A percentile compares a stretch with the other conserved stretches of the same genome.
Conservation (phyloP, 2,329 filamentous ascomycete species). For the Penicillium sp. region DNA sequence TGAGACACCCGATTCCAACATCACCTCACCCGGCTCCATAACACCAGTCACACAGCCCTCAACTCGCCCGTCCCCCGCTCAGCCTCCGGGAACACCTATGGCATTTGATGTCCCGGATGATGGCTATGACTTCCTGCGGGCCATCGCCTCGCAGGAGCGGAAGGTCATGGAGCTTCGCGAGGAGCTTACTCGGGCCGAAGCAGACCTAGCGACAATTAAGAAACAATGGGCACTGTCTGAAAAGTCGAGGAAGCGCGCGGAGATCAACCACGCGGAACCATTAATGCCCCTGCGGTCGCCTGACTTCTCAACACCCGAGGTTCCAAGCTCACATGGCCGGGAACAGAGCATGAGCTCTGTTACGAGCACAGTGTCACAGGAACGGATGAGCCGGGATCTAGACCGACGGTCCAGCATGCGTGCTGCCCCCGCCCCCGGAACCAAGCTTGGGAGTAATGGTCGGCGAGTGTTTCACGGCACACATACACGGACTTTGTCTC, state of each 20-base stretch:
- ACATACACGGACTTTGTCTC: slow-evolving; percentile 67
- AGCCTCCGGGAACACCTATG: slow-evolving; percentile 25
- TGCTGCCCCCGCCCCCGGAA: slow-evolving; percentile 38
- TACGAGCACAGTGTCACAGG: slow-evolving; percentile 26
- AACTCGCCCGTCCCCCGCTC: slow-evolving; percentile 30
- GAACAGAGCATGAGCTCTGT: slow-evolving; percentile 29
- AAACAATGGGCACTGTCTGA: slow-evolving; percentile 79
- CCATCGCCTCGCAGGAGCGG: slow-evolving; percentile 87
- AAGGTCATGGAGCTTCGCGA: slow-evolving; percentile 87
- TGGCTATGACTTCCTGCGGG: slow-evolving; percentile 71
- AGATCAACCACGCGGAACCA: slow-evolving; percentile 60
- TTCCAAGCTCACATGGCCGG: slow-evolving; percentile 18
- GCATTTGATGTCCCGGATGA: slow-evolving; percentile 44
- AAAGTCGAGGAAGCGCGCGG: slow-evolving; percentile 68
- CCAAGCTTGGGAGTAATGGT: slow-evolving; percentile 37
- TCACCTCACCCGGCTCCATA: slow-evolving; percentile 32
- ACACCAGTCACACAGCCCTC: slow-evolving; percentile 35
- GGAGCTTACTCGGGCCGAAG: slow-evolving; percentile 79
- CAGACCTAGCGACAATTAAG: slow-evolving; percentile 72
- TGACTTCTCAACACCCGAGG: slow-evolving; percentile 17
- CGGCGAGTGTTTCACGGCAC: slow-evolving; percentile 67
- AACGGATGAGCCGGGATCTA: slow-evolving; percentile 56
- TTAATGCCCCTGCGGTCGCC: slow-evolving; percentile 54
- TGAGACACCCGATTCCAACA: slow-evolving; percentile 20
- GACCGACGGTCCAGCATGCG: slow-evolving; percentile 71